Base-by-base conservation (phyloP, 441 rosid genomes). In the Pelargonium australe region DNA sequence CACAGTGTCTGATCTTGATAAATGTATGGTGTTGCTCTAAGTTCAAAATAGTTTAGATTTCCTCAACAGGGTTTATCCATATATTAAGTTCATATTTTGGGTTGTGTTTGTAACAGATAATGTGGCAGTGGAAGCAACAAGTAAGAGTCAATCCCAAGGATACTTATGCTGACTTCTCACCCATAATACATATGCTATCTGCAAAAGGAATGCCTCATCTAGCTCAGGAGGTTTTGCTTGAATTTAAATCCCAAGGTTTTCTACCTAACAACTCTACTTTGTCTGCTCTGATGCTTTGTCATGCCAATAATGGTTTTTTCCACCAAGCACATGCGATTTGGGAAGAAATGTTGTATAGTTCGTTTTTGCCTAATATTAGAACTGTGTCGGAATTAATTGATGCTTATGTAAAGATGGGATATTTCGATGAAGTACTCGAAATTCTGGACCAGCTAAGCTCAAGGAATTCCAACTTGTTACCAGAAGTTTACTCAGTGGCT, bases 231-330 rank as follows among this genome's bases (percentile, higher is more conserved):
- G 65, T 86, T 47, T 72, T 83, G 37, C 78, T 72, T 31, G 85
- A 80, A 74, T 71, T 86, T 83, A 85, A 80, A 83, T 77, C 82
- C 20, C 74, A 81, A 66, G 85, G 87, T 44, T 71, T 79, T 58
- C 10, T 80, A 0, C 85, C 82, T 0, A 67, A 77, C 51, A 77
- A 65, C 40, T 63, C 70, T 61, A 79, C 85, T 51, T 76, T 87
- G 47, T 81, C 84, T 3, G 80, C 89, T 72, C 69, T 82, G 66
- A 78, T 87, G 86, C 81, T 89, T 45, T 81, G 78, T 72, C 87
- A 80, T 73, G 85, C 89, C 2, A 73, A 81, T n/a, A 80, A 78
- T 68, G 88, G 87, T 6, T 78, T 78, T 72, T 68, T 85, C 14
- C 79, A 71, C 60, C 85, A 77, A 69, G 88, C 94, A 6, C 79